These are phyloP conservation scores for Nitzschia palea DNA, from an alignment of 108 stramenopile genomes.

Conservation along the genomic window DNA sequence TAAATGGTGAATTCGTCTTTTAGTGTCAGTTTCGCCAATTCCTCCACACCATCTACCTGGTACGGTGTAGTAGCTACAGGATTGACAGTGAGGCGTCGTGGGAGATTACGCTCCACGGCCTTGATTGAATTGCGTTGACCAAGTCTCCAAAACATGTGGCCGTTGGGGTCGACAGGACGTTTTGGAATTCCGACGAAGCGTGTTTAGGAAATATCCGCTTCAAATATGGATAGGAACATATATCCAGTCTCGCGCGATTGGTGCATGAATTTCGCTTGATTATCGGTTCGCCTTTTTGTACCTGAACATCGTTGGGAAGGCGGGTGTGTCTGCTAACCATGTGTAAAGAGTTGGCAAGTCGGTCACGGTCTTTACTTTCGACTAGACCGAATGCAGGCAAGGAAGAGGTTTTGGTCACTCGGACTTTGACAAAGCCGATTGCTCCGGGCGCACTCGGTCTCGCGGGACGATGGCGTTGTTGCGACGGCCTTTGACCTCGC, in stretches of 20 bases:
- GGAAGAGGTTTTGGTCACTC: too few relatives aligned
- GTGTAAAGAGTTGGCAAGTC: background rate
- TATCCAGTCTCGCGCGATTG: background rate
- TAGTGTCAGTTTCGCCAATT: too few relatives aligned
- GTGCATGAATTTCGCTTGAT: too few relatives aligned
- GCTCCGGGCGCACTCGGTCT: background rate
- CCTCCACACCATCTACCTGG: background rate
- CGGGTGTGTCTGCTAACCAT: background rate
- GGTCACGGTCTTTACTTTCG: too few relatives aligned
- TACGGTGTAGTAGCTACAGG: background rate
- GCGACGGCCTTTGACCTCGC: background rate
- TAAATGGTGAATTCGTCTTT: too few relatives aligned
- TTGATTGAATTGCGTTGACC: background rate
- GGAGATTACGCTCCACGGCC: background rate
- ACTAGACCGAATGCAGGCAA: too few relatives aligned
- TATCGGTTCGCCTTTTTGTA: too few relatives aligned
- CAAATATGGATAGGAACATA: background rate
- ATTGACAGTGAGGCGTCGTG: background rate
- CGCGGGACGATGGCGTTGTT: background rate
- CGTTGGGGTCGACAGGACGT: slow-evolving; percentile 22
- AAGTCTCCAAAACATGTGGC: slow-evolving; percentile 4
- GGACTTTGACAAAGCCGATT: too few relatives aligned
- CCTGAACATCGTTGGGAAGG: background rate
- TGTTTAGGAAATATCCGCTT: background rate
- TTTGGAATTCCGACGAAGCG: background rate